phyloP scores from a whole-genome alignment of 2,329 filamentous ascomycete species.

The Penicillium sp. region DNA sequence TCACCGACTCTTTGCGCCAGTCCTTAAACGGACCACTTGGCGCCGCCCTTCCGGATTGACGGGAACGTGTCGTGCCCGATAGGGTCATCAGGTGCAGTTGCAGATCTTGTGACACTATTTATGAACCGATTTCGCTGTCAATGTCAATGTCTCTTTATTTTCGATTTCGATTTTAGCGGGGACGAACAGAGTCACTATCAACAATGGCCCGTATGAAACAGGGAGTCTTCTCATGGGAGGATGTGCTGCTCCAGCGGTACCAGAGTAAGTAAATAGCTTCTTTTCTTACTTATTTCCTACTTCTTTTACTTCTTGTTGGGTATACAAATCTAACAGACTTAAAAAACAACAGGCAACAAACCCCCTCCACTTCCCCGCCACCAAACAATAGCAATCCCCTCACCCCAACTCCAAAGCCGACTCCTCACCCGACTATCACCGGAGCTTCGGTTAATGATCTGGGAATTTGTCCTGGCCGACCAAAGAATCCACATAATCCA shows the following conservation, averaged over 20 bases:
- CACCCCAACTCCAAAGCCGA: conserved; percentile 28
- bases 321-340: conserved; percentile 2
- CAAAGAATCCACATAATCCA: conserved; percentile 40
- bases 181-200: not conserved
- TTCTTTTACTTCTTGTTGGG: not conserved
- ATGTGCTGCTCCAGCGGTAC: conserved; percentile 42
- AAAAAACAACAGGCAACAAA: conserved; percentile 30
- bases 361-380: conserved; percentile 25
- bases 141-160: not conserved
- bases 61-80: conserved; percentile 13
- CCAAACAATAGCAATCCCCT: conserved; percentile 11
- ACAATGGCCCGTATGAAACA: conserved; percentile 38
- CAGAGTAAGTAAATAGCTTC: conserved; percentile 32
- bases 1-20: conserved; percentile 4
- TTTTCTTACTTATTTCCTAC: not conserved
- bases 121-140: not conserved
- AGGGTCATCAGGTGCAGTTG: conserved; percentile 13
- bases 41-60: conserved; percentile 10
- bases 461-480: conserved; percentile 35
- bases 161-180: not conserved
- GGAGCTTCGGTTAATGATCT: conserved; percentile 40
- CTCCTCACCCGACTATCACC: conserved; percentile 36
- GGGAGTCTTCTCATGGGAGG: conserved; percentile 44
- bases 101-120: not conserved
- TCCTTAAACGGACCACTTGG: conserved; percentile 8